Conservation (phyloP, 2,329 filamentous ascomycete genomes). For the Epichloe brachyelytri region DNA sequence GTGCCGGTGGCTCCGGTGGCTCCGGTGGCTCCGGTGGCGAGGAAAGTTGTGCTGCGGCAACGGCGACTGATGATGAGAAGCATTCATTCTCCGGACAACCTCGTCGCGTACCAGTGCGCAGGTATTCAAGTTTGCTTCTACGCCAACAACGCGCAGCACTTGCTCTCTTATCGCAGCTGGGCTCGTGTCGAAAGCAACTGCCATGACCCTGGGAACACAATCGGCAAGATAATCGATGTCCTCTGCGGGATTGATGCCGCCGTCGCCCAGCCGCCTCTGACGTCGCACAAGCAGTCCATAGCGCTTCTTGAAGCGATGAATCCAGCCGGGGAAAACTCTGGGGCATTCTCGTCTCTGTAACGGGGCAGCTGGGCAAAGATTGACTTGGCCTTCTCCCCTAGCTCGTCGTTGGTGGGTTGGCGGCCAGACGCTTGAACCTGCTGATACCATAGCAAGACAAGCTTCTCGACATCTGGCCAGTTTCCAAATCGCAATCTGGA, state of each 20-base stretch:
- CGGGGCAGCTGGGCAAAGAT: slow-evolving; percentile 46
- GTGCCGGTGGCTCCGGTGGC: slow-evolving; percentile 11
- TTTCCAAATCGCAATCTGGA: slow-evolving; percentile 50
- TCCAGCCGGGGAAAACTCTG: slow-evolving; percentile 54
- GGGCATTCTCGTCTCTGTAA: slow-evolving; percentile 46
- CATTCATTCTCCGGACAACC: slow-evolving; percentile 29
- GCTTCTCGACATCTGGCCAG: slow-evolving; percentile 50
- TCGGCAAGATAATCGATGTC: slow-evolving; percentile 49
- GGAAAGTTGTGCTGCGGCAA: slow-evolving; percentile 8
- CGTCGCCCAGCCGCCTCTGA: slow-evolving; percentile 38
- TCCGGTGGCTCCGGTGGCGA: slow-evolving; percentile 9
- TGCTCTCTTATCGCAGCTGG: slow-evolving; percentile 46
- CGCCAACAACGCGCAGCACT: slow-evolving; percentile 40
- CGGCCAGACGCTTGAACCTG: slow-evolving; percentile 38
- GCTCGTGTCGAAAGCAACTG: slow-evolving; percentile 42
- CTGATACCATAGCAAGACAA: slow-evolving; percentile 43
- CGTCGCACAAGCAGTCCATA: slow-evolving; percentile 45
- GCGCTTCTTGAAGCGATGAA: slow-evolving; percentile 51
- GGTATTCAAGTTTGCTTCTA: slow-evolving; percentile 38
- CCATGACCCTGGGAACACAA: slow-evolving; percentile 46
- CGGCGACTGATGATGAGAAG: slow-evolving; percentile 11
- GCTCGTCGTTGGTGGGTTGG: slow-evolving; percentile 48
- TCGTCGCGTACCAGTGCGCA: slow-evolving; percentile 48
- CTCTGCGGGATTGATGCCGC: slow-evolving; percentile 34
- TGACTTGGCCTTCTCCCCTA: slow-evolving; percentile 47